Evolutionary conservation across 192 early-diverging fungal genomes (phyloP).

Genomic region (Backusella circina): DNA sequence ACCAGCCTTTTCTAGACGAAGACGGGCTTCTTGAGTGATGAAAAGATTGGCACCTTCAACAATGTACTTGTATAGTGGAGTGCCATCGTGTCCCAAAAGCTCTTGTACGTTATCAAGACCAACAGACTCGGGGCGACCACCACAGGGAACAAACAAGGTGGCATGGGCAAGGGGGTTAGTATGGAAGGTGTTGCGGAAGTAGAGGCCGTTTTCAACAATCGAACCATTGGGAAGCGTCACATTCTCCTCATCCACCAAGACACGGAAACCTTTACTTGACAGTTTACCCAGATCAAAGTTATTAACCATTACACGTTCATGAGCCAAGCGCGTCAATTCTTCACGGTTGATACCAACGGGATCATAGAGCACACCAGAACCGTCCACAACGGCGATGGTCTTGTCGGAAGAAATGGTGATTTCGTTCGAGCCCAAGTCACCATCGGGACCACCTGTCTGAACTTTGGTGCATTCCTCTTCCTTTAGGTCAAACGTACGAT

Average conservation of each 20-base stretch:
- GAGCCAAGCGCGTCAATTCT: slow-evolving; percentile 86
- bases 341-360: slow-evolving; percentile 85
- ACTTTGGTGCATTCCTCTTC: slow-evolving; percentile 87
- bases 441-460: slow-evolving; percentile 97
- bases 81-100: slow-evolving; percentile 76
- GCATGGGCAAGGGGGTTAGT: slow-evolving; percentile 74
- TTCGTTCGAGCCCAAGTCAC: slow-evolving; percentile 97
- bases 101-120: slow-evolving; percentile 85
- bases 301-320: slow-evolving; percentile 79
- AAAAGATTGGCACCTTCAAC: slow-evolving; percentile 99
- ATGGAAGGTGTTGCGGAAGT: slow-evolving; percentile 98
- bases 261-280: slow-evolving; percentile 81
- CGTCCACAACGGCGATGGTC: slow-evolving; percentile 93
- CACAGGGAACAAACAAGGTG: slow-evolving; percentile 96
- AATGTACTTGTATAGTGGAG: slow-evolving; percentile 95
- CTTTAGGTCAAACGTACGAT: slow-evolving; percentile 76
- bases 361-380: slow-evolving; percentile 93
- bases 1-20: slow-evolving; percentile 92
- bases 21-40: slow-evolving; percentile 98
- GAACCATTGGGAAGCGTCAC: slow-evolving; percentile 86
- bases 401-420: slow-evolving; percentile 97
- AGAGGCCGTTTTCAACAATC: slow-evolving; percentile 80
- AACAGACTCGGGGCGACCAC: slow-evolving; percentile 96
- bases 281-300: slow-evolving; percentile 86
- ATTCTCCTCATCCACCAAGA: slow-evolving; percentile 92